Conservation (phyloP, 257 asterid genomes). For the Solanum pinnatisectum region DNA sequence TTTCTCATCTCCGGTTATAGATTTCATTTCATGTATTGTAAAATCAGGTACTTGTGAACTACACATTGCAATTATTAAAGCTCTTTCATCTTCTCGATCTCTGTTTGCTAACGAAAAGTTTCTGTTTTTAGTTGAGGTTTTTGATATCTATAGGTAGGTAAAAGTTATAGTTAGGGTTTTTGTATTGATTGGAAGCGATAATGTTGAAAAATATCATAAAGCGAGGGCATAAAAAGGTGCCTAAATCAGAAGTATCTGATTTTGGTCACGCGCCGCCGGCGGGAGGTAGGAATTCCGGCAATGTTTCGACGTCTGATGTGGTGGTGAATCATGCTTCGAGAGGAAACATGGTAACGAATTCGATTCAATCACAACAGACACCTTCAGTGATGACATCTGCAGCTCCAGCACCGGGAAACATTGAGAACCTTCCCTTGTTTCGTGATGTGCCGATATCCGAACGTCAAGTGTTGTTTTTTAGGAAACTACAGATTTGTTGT, state of each 20-base stretch:
- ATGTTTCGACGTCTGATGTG: slow-evolving; percentile 34
- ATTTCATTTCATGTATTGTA: neutral
- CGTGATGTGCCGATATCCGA: slow-evolving; percentile 15
- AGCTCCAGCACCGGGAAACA: neutral
- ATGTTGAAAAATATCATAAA: slow-evolving; percentile 41
- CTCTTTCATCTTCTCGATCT: neutral
- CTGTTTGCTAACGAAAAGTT: neutral
- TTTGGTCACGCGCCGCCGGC: slow-evolving; percentile 9
- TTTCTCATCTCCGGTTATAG: neutral
- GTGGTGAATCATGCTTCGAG: slow-evolving; percentile 42
- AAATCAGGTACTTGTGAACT: neutral
- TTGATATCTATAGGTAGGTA: neutral
- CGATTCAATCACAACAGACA: slow-evolving; percentile 8
- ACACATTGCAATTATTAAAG: neutral
- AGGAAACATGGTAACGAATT: slow-evolving; percentile 10
- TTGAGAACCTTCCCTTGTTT: slow-evolving; percentile 18
- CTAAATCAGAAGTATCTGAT: slow-evolving; percentile 24
- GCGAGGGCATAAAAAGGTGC: slow-evolving; percentile 34
- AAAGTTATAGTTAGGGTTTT: slow-evolving; percentile 29
- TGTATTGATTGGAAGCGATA: neutral
- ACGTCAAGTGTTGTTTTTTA: slow-evolving; percentile 12
- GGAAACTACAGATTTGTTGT: slow-evolving; percentile 20
- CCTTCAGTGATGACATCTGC: neutral
- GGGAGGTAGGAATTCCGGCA: slow-evolving; percentile 28
- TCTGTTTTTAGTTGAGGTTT: neutral